These are phyloP conservation scores for Linaria vulgaris DNA, from an alignment of 257 asterid species.

Conservation along the genomic window DNA sequence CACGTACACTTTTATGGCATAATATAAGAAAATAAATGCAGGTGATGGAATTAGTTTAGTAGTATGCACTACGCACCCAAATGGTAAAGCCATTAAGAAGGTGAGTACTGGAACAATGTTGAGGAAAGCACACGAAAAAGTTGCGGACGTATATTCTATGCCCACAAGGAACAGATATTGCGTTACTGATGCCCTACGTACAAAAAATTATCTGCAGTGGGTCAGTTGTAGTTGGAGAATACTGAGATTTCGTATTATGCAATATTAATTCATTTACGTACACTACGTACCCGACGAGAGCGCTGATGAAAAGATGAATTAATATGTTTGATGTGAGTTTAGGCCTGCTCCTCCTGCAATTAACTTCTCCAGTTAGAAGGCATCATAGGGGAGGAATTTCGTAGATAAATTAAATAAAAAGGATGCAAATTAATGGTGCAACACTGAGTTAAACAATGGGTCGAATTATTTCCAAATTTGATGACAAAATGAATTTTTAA, in stretches of 20 bases:
- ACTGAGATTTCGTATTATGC: too few relatives aligned
- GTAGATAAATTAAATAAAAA: too few relatives aligned
- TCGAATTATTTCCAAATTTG: too few relatives aligned
- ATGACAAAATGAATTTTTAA: too few relatives aligned
- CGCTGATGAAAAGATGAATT: constrained; percentile 61
- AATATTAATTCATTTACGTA: too few relatives aligned
- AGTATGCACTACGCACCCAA: constrained; percentile 60
- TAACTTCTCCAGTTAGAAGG: background rate
- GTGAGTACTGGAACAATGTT: constrained; percentile 67
- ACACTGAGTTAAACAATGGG: too few relatives aligned
- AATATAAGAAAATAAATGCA: too few relatives aligned
- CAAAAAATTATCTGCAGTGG: too few relatives aligned
- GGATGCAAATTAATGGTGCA: too few relatives aligned
- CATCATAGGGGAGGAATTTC: too few relatives aligned
- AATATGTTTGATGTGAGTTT: constrained; percentile 52
- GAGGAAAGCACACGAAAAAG: constrained; percentile 70
- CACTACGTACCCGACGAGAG: constrained; percentile 68
- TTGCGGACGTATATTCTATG: constrained; percentile 67
- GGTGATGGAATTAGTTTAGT: background rate
- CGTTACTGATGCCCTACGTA: constrained; percentile 61
- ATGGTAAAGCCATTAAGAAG: constrained; percentile 67
- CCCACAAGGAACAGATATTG: constrained; percentile 80
- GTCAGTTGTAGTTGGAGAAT: too few relatives aligned
- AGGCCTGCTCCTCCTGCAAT: constrained; percentile 72
- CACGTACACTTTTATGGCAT: too few relatives aligned